Evolutionary conservation across 768 basidiomycete genomes (phyloP).

Genomic region (Leucogyrophana mollusca): DNA sequence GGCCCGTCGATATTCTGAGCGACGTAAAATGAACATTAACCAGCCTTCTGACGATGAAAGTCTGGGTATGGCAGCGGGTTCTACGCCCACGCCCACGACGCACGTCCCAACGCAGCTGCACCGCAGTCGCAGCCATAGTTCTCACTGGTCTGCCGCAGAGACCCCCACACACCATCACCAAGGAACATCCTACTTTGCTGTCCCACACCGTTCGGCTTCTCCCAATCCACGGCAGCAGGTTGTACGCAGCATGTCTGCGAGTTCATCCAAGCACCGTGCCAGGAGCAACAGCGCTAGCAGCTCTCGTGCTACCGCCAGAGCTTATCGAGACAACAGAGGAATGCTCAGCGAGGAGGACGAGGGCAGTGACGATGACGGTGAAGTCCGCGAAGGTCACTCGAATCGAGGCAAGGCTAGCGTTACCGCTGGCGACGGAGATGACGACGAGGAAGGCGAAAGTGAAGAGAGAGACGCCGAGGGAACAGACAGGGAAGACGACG

Average conservation of each 20-base stretch:
- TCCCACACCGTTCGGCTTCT: slow-evolving; percentile 38
- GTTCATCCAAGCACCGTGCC: slow-evolving; percentile 45
- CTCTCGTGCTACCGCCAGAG: slow-evolving; percentile 46
- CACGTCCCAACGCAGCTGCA: slow-evolving; percentile 32
- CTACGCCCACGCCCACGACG: slow-evolving; percentile 43
- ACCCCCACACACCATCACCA: slow-evolving; percentile 65
- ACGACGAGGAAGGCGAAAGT: slow-evolving; percentile 39
- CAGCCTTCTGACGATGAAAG: slow-evolving; percentile 27
- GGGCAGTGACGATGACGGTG: slow-evolving; percentile 31
- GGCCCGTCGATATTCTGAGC: too few species aligned
- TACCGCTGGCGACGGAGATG: slow-evolving; percentile 39
- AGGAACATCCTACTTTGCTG: slow-evolving; percentile 65
- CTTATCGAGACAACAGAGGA: slow-evolving; percentile 44
- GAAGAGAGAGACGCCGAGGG: slow-evolving; percentile 16
- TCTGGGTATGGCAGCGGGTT: slow-evolving; percentile 28
- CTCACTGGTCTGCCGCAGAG: slow-evolving; percentile 58
- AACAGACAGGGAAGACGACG: slow-evolving; percentile 50
- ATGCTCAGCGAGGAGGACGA: slow-evolving; percentile 55
- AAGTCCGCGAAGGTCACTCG: slow-evolving; percentile 26
- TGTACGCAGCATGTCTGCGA: slow-evolving; percentile 50
- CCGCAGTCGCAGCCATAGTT: slow-evolving; percentile 48
- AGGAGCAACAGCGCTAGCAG: slow-evolving; percentile 68
- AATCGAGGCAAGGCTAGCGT: slow-evolving; percentile 43
- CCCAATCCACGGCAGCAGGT: slow-evolving; percentile 46
- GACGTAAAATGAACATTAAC: slow-evolving; percentile 11